Percentiles rank a stretch among this genome's conserved stretches.
Evolutionary conservation across 768 basidiomycete genomes (phyloP).

Genomic region (Auriculariales sp.): DNA sequence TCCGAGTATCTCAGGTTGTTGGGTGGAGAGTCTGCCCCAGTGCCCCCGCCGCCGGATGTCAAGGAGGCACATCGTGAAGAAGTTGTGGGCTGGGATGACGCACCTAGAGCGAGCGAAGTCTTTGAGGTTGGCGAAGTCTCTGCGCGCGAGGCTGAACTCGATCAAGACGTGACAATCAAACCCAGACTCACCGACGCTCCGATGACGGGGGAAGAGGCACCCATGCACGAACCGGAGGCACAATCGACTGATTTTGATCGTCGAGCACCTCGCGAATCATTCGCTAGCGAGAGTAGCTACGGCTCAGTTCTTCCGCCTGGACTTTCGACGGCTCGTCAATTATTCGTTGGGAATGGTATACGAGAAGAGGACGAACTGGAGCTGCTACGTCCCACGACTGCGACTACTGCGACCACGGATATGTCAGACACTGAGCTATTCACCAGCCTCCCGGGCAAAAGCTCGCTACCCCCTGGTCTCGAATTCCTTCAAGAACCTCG

Average conservation of each 20-base stretch:
- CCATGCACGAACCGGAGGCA: too few relatives aligned
- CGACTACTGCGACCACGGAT: too few relatives aligned
- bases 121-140: not conserved
- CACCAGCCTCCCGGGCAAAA: too few relatives aligned
- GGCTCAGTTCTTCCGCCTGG: not conserved
- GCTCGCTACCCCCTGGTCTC: too few relatives aligned
- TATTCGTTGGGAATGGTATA: not conserved
- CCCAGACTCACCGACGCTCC: not conserved
- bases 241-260: too few relatives aligned
- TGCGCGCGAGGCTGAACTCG: not conserved
- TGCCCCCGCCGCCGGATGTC: not conserved
- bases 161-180: too few relatives aligned
- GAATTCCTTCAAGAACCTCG: too few relatives aligned
- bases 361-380: not conserved
- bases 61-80: not conserved
- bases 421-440: too few relatives aligned
- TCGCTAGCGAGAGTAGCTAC: not conserved
- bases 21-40: conserved; percentile 11
- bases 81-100: not conserved
- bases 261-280: not conserved
- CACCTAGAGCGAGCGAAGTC: not conserved
- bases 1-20: conserved; percentile 52
- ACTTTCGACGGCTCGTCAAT: not conserved
- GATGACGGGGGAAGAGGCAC: not conserved
- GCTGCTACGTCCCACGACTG: too few relatives aligned